Evolutionary conservation across 2,329 filamentous ascomycete genomes (phyloP), one percentile per base, ranked within the genome.

Genomic region (Alternaria atra): DNA sequence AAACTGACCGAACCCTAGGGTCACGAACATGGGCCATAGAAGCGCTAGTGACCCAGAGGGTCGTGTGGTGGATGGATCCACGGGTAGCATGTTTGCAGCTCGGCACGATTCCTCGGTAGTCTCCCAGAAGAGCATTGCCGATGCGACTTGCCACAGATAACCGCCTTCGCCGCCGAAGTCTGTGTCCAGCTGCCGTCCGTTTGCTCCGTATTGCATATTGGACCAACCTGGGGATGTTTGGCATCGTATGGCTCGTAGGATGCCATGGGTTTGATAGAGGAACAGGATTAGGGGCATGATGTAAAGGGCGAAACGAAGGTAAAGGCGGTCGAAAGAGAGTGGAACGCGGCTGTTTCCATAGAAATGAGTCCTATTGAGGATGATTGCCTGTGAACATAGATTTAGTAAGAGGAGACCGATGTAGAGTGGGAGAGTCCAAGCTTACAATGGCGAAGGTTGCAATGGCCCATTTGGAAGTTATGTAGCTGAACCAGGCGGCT

Each of bases 361-460:
- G 69, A 98, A 95, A 60, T 94, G 90, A 6, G 95, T 96, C 58
- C 95, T 89, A 76, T 98, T 98, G 25, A 98, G 84, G 59, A 97
- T 82, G 60, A 98, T 87, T 23, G 93, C 93, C 87, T 90, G 62
- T 25, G 52, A 8, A 42, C 20, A 29, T n/a, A 20, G 17, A 23
- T 46, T 64, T 34, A 68, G 55, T 35, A 46, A 13, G 39, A 13
- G 8, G 23, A 37, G 25, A 20, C 23, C 27, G n/a, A n/a, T 20
- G n/a, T 17, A 52, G 29, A 25, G 8, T 10, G 4, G 48, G 52
- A 27, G 73, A 48, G 46, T 15, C 10, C 7, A 29, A 20, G 37
- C 81, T 78, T 77, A 87, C 85, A 84, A 94, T 91, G 37, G 90
- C 87, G 70, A 98, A 89, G 71, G 93, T 97, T 53, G 90, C 89